Conservation (phyloP, 1,284 basidiomycete species). For the Tausonia pullulans region DNA sequence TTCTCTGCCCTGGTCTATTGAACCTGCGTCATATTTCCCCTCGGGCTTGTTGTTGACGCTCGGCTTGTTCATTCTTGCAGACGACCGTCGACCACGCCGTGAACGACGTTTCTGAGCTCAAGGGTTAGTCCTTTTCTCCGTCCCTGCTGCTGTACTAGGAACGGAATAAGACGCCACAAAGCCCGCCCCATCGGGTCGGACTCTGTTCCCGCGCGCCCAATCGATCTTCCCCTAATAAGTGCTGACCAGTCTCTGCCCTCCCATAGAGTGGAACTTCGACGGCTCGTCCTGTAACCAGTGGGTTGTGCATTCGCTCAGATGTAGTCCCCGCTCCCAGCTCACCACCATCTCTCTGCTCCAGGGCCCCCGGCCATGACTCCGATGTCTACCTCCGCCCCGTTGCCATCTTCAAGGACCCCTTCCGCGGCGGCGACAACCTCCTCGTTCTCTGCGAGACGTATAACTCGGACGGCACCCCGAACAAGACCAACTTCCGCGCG, state of each 20-base stretch:
- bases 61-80: neutral
- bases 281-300: conserved; percentile 52
- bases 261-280: conserved; percentile 96
- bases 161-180: no score
- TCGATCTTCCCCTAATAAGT: neutral
- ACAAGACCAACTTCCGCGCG: conserved; percentile 90
- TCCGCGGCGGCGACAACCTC: conserved; percentile 97
- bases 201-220: neutral
- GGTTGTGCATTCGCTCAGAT: no score
- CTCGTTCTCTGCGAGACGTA: conserved; percentile 93
- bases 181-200: neutral
- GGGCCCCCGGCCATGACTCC: conserved; percentile 87
- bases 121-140: neutral
- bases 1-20: neutral
- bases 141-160: no score
- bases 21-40: neutral
- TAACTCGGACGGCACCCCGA: conserved; percentile 98
- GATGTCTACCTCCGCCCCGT: conserved; percentile 92
- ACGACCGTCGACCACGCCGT: neutral
- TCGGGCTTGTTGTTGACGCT: neutral
- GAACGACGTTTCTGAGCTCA: conserved; percentile 4
- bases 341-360: conserved; percentile 52
- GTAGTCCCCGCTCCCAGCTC: no score
- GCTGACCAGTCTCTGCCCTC: neutral
- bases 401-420: conserved; percentile 96